Evolutionary conservation across 805 yeast genomes (phyloP).

Genomic region (Kazachstania bromeliacearum): DNA sequence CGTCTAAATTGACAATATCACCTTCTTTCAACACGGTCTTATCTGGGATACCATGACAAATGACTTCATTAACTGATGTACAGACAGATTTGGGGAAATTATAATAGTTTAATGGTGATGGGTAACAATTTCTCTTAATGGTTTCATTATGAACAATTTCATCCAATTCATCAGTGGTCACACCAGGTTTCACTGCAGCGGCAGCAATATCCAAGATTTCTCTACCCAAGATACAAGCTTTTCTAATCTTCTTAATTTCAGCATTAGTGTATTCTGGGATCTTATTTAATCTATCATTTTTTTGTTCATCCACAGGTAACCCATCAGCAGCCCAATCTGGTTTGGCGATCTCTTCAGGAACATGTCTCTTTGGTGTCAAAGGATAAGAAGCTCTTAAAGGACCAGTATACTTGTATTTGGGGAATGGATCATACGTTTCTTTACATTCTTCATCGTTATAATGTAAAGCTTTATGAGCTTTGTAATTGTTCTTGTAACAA

Average conservation of each 20-base stretch:
- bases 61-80: slow-evolving; percentile 88
- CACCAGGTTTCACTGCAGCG: slow-evolving; percentile 71
- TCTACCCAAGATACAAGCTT: slow-evolving; percentile 68
- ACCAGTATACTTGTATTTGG: slow-evolving; percentile 68
- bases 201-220: slow-evolving; percentile 89
- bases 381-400: slow-evolving; percentile 73
- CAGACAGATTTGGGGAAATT: slow-evolving; percentile 89
- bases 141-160: slow-evolving; percentile 80
- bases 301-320: slow-evolving; percentile 66
- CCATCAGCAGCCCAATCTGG: slow-evolving; percentile 87
- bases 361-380: slow-evolving; percentile 54
- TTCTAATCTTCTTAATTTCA: slow-evolving; percentile 64
- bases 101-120: slow-evolving; percentile 90
- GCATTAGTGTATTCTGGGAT: slow-evolving; percentile 57
- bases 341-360: slow-evolving; percentile 59
- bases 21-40: slow-evolving; percentile 81
- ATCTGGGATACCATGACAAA: slow-evolving; percentile 97
- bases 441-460: slow-evolving; percentile 42
- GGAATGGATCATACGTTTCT: slow-evolving; percentile 74
- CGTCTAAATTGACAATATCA: slow-evolving; percentile 87
- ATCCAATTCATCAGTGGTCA: slow-evolving; percentile 90
- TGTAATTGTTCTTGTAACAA: slow-evolving; percentile 70
- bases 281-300: slow-evolving; percentile 56
- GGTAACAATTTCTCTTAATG: slow-evolving; percentile 80
- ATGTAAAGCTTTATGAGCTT: slow-evolving; percentile 68